A percentile compares a stretch with the other conserved stretches of the same genome.
Evolutionary conservation across 495 filamentous ascomycete species (phyloP).

Genomic region (Trichoderma gamsii): DNA sequence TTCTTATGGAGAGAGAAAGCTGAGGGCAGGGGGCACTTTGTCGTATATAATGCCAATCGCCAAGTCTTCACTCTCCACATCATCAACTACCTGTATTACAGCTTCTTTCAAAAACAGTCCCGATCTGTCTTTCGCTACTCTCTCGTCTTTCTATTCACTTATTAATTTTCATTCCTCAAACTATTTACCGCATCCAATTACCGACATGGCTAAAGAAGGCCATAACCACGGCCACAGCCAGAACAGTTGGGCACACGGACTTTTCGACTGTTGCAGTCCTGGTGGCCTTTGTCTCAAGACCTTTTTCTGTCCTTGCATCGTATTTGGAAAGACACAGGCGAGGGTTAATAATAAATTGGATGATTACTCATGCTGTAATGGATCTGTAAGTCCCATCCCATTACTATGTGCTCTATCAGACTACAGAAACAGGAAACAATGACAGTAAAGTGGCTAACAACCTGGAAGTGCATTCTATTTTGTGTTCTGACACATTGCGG

Average conservation of each 20-base stretch:
- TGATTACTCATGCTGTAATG: conserved; percentile 39
- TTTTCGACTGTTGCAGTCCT: conserved; percentile 36
- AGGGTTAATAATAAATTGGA: conserved; percentile 33
- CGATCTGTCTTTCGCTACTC: background rate
- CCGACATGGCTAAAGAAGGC: background rate
- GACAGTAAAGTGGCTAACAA: conserved; percentile 5
- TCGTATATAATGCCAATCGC: background rate
- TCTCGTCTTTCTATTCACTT: background rate
- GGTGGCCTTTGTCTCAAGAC: conserved; percentile 33
- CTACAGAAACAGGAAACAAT: background rate
- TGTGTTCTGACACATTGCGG: conserved; percentile 29
- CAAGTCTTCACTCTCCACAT: background rate
- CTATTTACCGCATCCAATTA: background rate
- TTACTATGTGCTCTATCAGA: background rate
- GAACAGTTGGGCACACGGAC: conserved; percentile 24
- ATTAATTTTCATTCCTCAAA: background rate
- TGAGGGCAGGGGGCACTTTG: background rate
- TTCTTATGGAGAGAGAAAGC: background rate
- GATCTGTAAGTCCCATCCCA: conserved; percentile 27
- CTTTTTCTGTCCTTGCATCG: conserved; percentile 40
- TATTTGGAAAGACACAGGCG: conserved; percentile 43
- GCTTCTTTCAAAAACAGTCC: no score
- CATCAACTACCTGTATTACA: background rate
- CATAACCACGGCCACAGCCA: background rate
- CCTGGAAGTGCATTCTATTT: conserved; percentile 29